Evolutionary conservation across 768 basidiomycete species (phyloP).

Genomic region (Cyathus striatus): DNA sequence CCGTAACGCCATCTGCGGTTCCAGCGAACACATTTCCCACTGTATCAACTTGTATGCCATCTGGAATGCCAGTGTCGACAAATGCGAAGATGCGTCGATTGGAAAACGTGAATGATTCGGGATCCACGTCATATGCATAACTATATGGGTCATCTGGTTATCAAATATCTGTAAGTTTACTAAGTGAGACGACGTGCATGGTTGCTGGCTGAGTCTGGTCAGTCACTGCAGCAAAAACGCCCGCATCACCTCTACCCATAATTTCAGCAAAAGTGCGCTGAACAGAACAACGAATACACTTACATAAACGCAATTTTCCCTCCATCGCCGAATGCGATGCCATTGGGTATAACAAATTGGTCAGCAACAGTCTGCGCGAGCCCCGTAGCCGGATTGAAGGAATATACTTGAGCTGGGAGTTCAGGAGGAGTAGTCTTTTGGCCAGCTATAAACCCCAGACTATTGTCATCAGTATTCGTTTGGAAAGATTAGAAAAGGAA

Average conservation of each 20-base stretch:
- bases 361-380: constrained; percentile 69
- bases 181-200: constrained; percentile 39
- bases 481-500: not conserved
- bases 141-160: constrained; percentile 12
- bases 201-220: constrained; percentile 62
- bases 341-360: constrained; percentile 68
- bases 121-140: constrained; percentile 66
- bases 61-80: constrained; percentile 58
- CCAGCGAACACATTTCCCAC: constrained; percentile 64
- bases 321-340: constrained; percentile 65
- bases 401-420: constrained; percentile 74
- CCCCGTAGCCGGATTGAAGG: constrained; percentile 62
- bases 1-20: constrained; percentile 64
- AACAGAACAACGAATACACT: constrained; percentile 5
- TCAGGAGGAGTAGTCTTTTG: constrained; percentile 39
- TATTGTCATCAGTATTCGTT: constrained; percentile 45
- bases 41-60: constrained; percentile 62
- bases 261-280: not conserved
- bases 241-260: constrained; percentile 43
- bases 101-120: constrained; percentile 42
- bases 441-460: constrained; percentile 60
- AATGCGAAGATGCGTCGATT: constrained; percentile 69
- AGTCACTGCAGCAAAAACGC: constrained; percentile 34
- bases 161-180: not conserved
- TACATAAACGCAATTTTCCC: constrained; percentile 65